Percentiles rank a stretch among this genome's conserved stretches.
These are phyloP conservation scores for Heritiera littoralis DNA, from an alignment of 345 rosid genomes.

Conservation along the genomic window DNA sequence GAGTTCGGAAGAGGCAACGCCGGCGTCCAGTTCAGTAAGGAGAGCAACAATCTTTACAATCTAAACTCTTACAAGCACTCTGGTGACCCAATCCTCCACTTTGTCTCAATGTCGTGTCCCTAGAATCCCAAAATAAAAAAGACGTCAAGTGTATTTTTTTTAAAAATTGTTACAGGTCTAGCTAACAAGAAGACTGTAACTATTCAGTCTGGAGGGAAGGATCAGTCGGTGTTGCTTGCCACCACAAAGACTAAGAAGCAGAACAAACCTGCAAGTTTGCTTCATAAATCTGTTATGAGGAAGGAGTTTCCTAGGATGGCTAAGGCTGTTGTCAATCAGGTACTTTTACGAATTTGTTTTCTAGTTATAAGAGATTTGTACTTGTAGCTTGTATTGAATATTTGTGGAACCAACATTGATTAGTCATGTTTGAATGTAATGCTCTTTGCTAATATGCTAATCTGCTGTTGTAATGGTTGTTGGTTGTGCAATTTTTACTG, in stretches of 20 bases:
- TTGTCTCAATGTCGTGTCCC: not conserved
- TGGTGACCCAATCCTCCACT: conserved; percentile 33
- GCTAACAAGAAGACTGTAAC: conserved; percentile 83
- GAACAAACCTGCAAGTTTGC: conserved; percentile 60
- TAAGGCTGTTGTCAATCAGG: conserved; percentile 72
- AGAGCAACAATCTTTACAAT: conserved; percentile 68
- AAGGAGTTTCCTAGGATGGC: conserved; percentile 75
- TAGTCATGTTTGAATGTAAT: not conserved
- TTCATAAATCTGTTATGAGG: conserved; percentile 66
- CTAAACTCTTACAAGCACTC: conserved; percentile 82
- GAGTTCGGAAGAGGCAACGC: conserved; percentile 72
- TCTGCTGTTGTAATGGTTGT: not conserved
- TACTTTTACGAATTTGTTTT: conserved; percentile 15
- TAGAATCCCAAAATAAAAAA: not conserved
- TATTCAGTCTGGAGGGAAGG: conserved; percentile 67
- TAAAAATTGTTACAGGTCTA: conserved; percentile 44
- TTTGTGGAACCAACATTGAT: too few species aligned
- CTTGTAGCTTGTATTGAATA: not conserved
- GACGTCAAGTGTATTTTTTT: not conserved
- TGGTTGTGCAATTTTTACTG: not conserved
- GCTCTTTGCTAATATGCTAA: not conserved
- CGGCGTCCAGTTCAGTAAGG: conserved; percentile 65
- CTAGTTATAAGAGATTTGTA: not conserved
- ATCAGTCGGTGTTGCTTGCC: conserved; percentile 61
- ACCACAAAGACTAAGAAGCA: conserved; percentile 84